phyloP scores from a whole-genome alignment of 805 yeast genomes.

The Kluyveromyces aestuarii region DNA sequence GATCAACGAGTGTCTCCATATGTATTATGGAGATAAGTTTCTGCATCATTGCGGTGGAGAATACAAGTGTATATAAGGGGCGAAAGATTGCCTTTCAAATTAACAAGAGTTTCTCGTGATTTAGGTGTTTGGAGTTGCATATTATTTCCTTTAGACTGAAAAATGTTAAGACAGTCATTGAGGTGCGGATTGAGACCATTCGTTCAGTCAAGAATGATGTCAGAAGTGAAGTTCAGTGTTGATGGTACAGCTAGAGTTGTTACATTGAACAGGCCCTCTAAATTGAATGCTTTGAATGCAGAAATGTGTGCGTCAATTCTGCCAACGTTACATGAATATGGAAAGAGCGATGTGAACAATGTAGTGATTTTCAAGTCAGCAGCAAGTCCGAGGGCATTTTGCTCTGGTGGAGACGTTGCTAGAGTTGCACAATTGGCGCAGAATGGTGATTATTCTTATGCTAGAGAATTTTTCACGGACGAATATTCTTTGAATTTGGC shows the following conservation, averaged over 20 bases:
- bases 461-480: conserved; percentile 58
- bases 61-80: background rate
- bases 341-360: conserved; percentile 57
- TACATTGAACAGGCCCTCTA: conserved; percentile 68
- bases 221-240: conserved; percentile 15
- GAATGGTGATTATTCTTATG: conserved; percentile 35
- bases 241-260: conserved; percentile 54
- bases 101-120: background rate
- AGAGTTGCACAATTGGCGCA: conserved; percentile 58
- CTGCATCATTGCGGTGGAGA: background rate
- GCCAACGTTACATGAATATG: conserved; percentile 68
- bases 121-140: background rate
- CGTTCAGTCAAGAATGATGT: conserved; percentile 5
- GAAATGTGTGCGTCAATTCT: conserved; percentile 66
- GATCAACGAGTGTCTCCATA: background rate
- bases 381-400: conserved; percentile 58
- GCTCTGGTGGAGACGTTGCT: conserved; percentile 96
- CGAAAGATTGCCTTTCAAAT: no score
- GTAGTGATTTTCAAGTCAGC: conserved; percentile 50
- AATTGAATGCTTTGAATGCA: conserved; percentile 75
- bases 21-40: background rate
- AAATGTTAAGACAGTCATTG: conserved; percentile 2
- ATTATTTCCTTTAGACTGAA: background rate
- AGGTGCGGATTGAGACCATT: conserved; percentile 1
- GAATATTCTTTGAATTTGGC: conserved; percentile 79